Conservation (phyloP, 202 grass and related monocot genomes). For the Alloteropsis angusta region DNA sequence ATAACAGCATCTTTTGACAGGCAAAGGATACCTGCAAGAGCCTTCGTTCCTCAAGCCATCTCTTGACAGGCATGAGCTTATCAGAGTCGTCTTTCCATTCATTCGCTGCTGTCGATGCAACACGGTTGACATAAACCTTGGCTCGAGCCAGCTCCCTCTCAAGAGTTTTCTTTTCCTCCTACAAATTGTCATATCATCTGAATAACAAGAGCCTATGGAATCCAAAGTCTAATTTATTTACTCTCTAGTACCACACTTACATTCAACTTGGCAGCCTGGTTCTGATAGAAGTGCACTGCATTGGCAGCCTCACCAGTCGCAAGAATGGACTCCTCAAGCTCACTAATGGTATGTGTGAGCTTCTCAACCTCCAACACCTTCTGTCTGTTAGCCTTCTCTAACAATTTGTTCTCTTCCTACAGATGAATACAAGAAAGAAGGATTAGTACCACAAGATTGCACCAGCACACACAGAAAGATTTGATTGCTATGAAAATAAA, state of each 20-base stretch:
- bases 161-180: conserved; percentile 96
- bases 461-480: background rate
- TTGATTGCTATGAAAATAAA: background rate
- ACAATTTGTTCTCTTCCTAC: conserved; percentile 82
- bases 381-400: conserved; percentile 73
- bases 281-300: conserved; percentile 51
- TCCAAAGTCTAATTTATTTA: background rate
- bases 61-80: conserved; percentile 77
- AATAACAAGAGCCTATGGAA: background rate
- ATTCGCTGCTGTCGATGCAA: conserved; percentile 49
- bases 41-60: conserved; percentile 86
- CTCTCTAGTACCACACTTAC: conserved; percentile 20
- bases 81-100: conserved; percentile 80
- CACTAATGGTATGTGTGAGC: conserved; percentile 58
- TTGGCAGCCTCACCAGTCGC: conserved; percentile 44
- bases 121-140: conserved; percentile 70
- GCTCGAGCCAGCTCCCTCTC: conserved; percentile 77
- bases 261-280: conserved; percentile 51
- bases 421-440: conserved; percentile 4
- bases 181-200: background rate
- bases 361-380: conserved; percentile 77
- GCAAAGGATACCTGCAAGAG: conserved; percentile 54
- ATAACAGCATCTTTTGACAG: background rate
- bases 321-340: conserved; percentile 79
- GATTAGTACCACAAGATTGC: background rate